Base-by-base conservation (phyloP, 2,329 filamentous ascomycete species). In the Teratosphaeriaceae sp. region DNA sequence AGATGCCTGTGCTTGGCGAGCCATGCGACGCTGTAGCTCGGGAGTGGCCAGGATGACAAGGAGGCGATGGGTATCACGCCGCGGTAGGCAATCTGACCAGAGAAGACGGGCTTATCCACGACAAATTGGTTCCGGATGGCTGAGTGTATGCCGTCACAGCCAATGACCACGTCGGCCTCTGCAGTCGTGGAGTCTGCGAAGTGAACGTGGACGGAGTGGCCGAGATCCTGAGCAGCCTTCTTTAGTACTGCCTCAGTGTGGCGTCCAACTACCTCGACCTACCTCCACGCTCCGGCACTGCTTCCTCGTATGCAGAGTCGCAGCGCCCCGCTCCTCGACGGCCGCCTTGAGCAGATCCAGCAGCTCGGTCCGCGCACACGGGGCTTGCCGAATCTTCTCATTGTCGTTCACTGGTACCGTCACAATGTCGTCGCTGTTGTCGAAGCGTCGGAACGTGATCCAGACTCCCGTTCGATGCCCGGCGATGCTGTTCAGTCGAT, bases 21-120 rank as follows among this genome's bases (percentile, higher is more conserved):
- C 63, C 63, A 67, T 21, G 57, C 45, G 12, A 54, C 45, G 26
- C 36, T 47, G 36, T 55, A 54, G 22, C 39, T 47, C 3, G 29
- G 26, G 31, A 56, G 52, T 3, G 45, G 50, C 54, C 54, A 56
- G 23, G 16, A 15, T 13, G 38, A 20, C 2, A 51, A 30, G 2
- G 40, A 43, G 15, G 43, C 16, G 29, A 49, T 33, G 31, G 53
- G 36, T 40, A 50, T 40, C 58, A 63, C 23, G 58, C 65, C n/a
- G 57, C 65, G 23, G 65, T 64, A 57, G 5, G 59, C 67, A 3
- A 68, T 52, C n/a, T 72, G 69, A 26, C 72, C 72, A 1, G 69
- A 72, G 52, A 76, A 80, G 1, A 60, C 64, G 1, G 78, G 72
- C 24, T 67, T 55, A 1, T 74, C 50, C 0, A 69, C 65, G 0